Conservation (phyloP, 352 stramenopile species). For the Globisporangium spinosum region DNA sequence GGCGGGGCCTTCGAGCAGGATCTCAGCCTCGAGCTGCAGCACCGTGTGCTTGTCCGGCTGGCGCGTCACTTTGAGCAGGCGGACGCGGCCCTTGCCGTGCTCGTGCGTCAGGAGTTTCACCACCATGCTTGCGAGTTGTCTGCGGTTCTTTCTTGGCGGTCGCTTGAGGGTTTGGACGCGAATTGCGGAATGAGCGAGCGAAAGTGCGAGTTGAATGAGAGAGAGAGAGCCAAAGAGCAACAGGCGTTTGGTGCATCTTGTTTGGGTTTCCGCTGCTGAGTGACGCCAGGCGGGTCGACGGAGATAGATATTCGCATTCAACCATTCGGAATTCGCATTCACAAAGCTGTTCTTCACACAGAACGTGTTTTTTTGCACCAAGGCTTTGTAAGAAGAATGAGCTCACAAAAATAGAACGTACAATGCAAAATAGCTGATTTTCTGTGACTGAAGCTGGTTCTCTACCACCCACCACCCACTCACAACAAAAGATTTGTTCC, state of each 20-base stretch:
- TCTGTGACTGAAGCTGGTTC: no score
- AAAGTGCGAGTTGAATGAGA: background rate
- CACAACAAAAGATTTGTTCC: no score
- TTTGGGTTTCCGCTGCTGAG: background rate
- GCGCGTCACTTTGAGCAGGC: slow-evolving; percentile 84
- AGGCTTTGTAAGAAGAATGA: no score
- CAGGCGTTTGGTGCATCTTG: background rate
- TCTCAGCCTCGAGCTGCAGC: slow-evolving; percentile 78
- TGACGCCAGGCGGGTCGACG: background rate
- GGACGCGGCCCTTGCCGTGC: slow-evolving; percentile 87
- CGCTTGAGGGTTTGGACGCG: slow-evolving; percentile 23
- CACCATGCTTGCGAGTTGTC: slow-evolving; percentile 35
- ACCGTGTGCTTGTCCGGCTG: slow-evolving; percentile 71
- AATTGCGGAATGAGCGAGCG: slow-evolving; percentile 25
- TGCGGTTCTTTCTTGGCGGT: background rate
- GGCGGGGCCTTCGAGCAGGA: slow-evolving; percentile 79
- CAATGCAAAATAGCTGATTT: no score
- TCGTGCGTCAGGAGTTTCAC: slow-evolving; percentile 68
- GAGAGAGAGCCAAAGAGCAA: background rate
- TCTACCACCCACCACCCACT: no score
- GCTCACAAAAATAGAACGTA: no score
- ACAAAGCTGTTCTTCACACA: background rate
- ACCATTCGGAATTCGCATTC: slow-evolving; percentile 4
- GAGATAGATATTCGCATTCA: slow-evolving; percentile 36
- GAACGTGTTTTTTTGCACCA: no score